Evolutionary conservation across 1,284 basidiomycete species (phyloP), one percentile per base, ranked within the genome.

Genomic region (Xerocomus amazonicus): DNA sequence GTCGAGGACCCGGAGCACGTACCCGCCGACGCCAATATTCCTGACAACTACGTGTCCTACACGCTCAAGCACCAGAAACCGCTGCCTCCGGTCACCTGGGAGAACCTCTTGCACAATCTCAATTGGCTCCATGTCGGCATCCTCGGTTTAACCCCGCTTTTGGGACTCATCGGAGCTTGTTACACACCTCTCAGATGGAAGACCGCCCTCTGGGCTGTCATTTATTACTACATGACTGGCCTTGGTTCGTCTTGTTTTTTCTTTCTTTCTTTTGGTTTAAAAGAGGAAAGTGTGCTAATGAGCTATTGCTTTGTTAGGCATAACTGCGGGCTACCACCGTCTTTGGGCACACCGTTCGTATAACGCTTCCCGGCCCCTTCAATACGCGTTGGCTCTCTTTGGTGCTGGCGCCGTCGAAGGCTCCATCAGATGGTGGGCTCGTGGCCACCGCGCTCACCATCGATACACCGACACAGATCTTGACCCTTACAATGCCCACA

Each of bases 401-500:
- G 93, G 92, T 48, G 84, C 90, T 2, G 92, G 92, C 48, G 90
- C 93, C 10, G 88, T 92, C 31, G 81, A 96, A 63, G 92, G 93
- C 23, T 92, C 91, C 16, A 92, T 95, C 71, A 86, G 87, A 67
- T 96, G 92, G 93, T 96, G 93, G 93, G 84, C 84, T n/a, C 81
- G 92, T 42, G 91, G 90, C 52, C 92, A 96, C 75, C 87, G 93
- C 55, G 91, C 93, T 9, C 92, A 96, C 72, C 92, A 95, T 69
- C 81, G 92, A 45, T 95, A 96, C 75, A 96, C 92, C 65, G 94
- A 97, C 73, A 96, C 93, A 60, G 89, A 94, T 51, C 86, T 97
- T 53, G 92, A 96, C 73, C 94, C 92, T 1, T 97, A 96, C 75
- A 88, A 89, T 55, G 92, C 93, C 4, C 87, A 92, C 71, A 82